phyloP scores from a whole-genome alignment of 768 basidiomycete genomes.

The Xanthoconium purpureum region DNA sequence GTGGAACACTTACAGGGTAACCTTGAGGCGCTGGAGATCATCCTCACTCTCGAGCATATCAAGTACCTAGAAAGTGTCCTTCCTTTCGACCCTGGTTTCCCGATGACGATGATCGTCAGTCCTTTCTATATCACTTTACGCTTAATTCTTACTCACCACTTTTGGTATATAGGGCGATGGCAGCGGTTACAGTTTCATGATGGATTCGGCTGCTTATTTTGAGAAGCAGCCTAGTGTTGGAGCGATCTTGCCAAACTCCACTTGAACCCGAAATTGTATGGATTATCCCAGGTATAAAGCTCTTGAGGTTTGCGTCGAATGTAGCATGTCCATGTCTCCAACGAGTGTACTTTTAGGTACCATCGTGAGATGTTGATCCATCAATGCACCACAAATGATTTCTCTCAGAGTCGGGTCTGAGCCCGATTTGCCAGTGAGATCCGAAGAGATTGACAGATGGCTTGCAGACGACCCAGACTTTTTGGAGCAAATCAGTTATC shows the following conservation, averaged over 20 bases:
- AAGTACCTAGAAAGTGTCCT: constrained; percentile 34
- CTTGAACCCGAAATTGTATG: background rate
- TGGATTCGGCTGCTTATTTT: constrained; percentile 15
- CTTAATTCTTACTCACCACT: background rate
- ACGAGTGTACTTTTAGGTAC: background rate
- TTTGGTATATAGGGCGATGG: constrained; percentile 26
- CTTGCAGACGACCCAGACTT: no score
- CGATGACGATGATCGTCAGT: constrained; percentile 32
- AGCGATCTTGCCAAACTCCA: constrained; percentile 7
- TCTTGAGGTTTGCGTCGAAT: background rate
- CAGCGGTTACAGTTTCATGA: constrained; percentile 13
- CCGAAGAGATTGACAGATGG: no score
- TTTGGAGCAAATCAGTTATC: no score
- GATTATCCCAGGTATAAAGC: background rate
- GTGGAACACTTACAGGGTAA: constrained; percentile 42
- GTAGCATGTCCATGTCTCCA: background rate
- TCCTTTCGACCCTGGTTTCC: constrained; percentile 43
- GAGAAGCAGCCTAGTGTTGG: constrained; percentile 22
- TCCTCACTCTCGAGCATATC: constrained; percentile 38
- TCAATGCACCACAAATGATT: no score
- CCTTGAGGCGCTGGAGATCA: constrained; percentile 40
- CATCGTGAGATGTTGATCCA: no score
- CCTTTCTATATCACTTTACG: background rate
- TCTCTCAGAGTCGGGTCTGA: no score
- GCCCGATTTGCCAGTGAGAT: no score